Conservation (phyloP, 2,329 filamentous ascomycete genomes). For the Trichophaea hybrida region DNA sequence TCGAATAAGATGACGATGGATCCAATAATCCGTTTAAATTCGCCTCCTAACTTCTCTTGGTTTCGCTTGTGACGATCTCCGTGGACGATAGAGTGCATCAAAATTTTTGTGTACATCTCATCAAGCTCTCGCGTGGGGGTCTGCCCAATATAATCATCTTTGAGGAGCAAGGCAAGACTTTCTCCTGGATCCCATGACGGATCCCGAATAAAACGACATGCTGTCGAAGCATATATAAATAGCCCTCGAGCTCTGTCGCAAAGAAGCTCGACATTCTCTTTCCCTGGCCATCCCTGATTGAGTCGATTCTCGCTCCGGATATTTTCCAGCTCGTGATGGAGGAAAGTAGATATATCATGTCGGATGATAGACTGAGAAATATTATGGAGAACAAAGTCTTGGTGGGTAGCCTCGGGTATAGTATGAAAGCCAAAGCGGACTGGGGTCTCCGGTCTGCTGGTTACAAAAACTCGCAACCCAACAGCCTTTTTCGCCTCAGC, state of each 20-base stretch:
- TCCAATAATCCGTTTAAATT: conserved; percentile 13
- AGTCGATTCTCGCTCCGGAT: conserved; percentile 12
- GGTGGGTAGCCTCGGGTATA: no score
- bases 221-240: conserved; percentile 28
- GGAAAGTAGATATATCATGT: conserved; percentile 26
- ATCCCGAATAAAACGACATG: conserved; percentile 26
- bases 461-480: no score
- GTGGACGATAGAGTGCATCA: background rate
- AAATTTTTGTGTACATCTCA: background rate
- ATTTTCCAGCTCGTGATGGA: conserved; percentile 16
- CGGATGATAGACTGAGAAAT: conserved; percentile 19
- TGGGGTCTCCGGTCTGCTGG: no score
- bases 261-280: conserved; percentile 18
- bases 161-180: conserved; percentile 6
- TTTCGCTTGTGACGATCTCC: background rate
- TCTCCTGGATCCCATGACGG: conserved; percentile 3
- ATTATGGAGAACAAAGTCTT: no score
- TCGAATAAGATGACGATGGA: conserved; percentile 20
- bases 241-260: conserved; percentile 21
- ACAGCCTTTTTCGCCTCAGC: no score
- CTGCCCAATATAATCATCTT: no score
- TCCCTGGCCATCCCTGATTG: conserved; percentile 20
- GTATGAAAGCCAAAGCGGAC: no score
- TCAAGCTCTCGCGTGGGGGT: background rate
- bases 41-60: background rate